Evolutionary conservation across 331 rosid genomes (phyloP).

Genomic region (Quercus tomentella): DNA sequence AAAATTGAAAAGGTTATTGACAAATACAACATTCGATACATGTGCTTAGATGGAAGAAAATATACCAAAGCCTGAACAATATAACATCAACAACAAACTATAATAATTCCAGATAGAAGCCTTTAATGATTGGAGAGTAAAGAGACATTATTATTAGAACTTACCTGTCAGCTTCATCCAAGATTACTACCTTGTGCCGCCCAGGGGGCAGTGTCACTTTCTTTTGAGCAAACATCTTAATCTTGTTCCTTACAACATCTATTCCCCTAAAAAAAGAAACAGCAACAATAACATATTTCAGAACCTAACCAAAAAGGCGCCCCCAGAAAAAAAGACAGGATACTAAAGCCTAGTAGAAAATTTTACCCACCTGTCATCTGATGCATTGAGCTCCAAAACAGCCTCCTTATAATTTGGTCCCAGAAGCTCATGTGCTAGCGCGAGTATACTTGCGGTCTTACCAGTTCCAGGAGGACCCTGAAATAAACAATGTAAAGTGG

Average conservation of each 20-base stretch:
- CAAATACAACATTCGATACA: not conserved
- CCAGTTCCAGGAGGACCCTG: conserved; percentile 99
- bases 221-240: conserved; percentile 96
- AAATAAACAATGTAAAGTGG: conserved; percentile 9
- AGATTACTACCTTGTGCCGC: conserved; percentile 78
- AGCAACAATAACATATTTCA: not conserved
- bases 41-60: not conserved
- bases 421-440: conserved; percentile 83
- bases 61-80: not conserved
- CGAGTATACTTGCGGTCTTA: conserved; percentile 86
- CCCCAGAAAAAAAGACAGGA: not conserved
- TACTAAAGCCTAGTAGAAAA: not conserved
- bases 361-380: conserved; percentile 73
- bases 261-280: conserved; percentile 58
- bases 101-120: not conserved
- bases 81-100: not conserved
- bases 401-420: conserved; percentile 86
- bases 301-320: not conserved
- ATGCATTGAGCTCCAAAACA: conserved; percentile 89
- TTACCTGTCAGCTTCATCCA: conserved; percentile 98
- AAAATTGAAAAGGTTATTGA: not conserved
- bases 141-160: not conserved
- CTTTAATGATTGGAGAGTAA: not conserved
- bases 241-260: conserved; percentile 96
- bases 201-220: conserved; percentile 82